A percentile compares a stretch with the other conserved stretches of the same genome.
phyloP scores from a whole-genome alignment of 495 filamentous ascomycete genomes.

The Echria macrotheca region DNA sequence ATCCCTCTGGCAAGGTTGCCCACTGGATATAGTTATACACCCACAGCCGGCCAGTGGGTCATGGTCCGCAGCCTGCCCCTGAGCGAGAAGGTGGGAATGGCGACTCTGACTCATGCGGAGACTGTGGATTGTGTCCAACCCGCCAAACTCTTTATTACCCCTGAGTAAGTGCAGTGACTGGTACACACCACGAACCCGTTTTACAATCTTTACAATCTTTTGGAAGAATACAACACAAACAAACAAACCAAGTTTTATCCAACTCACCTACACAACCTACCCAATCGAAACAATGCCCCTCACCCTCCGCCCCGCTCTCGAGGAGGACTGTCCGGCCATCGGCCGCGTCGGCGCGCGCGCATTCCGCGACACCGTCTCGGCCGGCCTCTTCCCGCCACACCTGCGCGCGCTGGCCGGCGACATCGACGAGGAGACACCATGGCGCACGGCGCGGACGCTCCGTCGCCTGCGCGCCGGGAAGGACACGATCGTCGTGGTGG shows the following conservation, averaged over 20 bases:
- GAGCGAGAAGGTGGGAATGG: too few relatives aligned
- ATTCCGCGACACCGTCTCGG: slow-evolving; percentile 15
- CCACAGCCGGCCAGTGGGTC: too few relatives aligned
- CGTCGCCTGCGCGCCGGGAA: slow-evolving; percentile 18
- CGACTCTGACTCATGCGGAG: too few relatives aligned
- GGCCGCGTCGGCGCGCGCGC: slow-evolving; percentile 15
- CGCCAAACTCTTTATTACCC: too few relatives aligned
- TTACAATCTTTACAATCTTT: too few relatives aligned
- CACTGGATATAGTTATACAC: too few relatives aligned
- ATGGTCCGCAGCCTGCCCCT: too few relatives aligned
- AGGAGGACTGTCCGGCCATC: slow-evolving; percentile 11
- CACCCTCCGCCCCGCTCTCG: slow-evolving; percentile 14
- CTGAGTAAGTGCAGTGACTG: too few relatives aligned
- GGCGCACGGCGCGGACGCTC: slow-evolving; percentile 12
- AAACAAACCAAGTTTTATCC: not conserved
- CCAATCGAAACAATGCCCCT: slow-evolving; percentile 14
- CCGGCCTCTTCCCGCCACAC: slow-evolving; percentile 17
- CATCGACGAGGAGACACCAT: slow-evolving; percentile 14
- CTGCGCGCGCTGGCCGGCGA: slow-evolving; percentile 3
- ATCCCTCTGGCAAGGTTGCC: too few relatives aligned
- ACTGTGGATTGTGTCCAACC: too few relatives aligned
- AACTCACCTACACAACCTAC: not conserved
- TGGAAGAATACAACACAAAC: too few relatives aligned
- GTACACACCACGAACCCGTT: too few relatives aligned
- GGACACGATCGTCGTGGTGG: slow-evolving; percentile 18